These are phyloP conservation scores for Ophiosphaerella narmari DNA, from an alignment of 2,329 filamentous ascomycete species.

Conservation along the genomic window DNA sequence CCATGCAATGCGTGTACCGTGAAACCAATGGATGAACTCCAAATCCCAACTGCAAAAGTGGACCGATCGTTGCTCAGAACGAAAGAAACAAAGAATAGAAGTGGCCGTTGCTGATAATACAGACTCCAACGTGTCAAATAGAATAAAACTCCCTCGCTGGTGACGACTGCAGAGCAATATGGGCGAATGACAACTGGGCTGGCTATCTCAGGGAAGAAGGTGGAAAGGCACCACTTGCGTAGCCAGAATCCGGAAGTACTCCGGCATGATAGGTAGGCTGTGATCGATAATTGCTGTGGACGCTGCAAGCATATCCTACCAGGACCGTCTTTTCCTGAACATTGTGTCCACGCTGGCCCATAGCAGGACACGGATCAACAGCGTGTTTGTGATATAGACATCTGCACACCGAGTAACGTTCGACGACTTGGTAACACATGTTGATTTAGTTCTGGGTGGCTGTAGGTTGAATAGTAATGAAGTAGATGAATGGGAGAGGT, in stretches of 20 bases:
- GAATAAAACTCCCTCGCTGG: conserved; percentile 4
- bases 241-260: conserved; percentile 36
- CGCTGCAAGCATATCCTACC: conserved; percentile 78
- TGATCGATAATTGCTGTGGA: conserved; percentile 52
- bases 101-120: neutral
- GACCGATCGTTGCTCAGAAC: conserved; percentile 13
- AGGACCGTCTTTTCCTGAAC: conserved; percentile 77
- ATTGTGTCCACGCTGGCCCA: conserved; percentile 72
- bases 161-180: conserved; percentile 1
- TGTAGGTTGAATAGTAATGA: conserved; percentile 2
- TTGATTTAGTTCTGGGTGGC: conserved; percentile 1
- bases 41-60: conserved; percentile 8
- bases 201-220: conserved; percentile 17
- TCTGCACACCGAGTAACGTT: conserved; percentile 83
- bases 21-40: conserved; percentile 12
- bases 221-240: conserved; percentile 31
- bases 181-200: conserved; percentile 2
- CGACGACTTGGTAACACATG: conserved; percentile 89
- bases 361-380: conserved; percentile 78
- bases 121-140: conserved; percentile 6
- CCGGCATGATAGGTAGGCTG: conserved; percentile 21
- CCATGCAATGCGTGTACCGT: conserved; percentile 30
- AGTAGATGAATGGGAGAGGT: neutral
- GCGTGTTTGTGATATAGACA: conserved; percentile 89
- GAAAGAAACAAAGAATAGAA: conserved; percentile 31